Evolutionary conservation across 2,329 filamentous ascomycete species (phyloP).

Genomic region (Fonsecaea pugnacius): DNA sequence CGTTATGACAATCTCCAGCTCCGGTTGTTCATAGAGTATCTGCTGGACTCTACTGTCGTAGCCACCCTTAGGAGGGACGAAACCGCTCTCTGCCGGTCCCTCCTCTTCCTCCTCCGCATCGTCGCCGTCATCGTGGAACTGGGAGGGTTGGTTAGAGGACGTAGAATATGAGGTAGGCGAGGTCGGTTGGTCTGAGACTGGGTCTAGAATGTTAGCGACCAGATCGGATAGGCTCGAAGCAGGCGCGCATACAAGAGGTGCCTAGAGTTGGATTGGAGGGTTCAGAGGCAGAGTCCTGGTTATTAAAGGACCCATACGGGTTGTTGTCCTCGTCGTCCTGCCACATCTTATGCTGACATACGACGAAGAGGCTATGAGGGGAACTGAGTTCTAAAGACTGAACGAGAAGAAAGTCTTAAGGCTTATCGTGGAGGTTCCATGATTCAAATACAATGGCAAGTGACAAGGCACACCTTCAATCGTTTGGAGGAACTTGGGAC

Average conservation of each 20-base stretch:
- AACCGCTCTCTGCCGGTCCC: constrained; percentile 55
- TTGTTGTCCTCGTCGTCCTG: constrained; percentile 96
- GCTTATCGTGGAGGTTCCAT: not conserved
- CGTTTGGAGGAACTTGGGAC: constrained; percentile 3
- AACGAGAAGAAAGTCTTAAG: not conserved
- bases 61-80: constrained; percentile 72
- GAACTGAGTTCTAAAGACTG: not conserved
- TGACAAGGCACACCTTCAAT: constrained; percentile 18
- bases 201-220: constrained; percentile 16
- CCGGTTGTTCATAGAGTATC: constrained; percentile 92
- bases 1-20: constrained; percentile 86
- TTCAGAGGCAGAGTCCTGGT: constrained; percentile 61
- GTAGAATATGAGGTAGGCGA: constrained; percentile 73
- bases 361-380: not conserved
- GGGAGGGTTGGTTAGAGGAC: constrained; percentile 68
- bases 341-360: constrained; percentile 69
- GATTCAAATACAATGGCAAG: not conserved
- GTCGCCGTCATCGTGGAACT: constrained; percentile 65
- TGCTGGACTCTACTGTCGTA: constrained; percentile 97
- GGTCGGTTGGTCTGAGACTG: constrained; percentile 63
- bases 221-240: not conserved
- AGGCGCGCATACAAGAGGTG: constrained; percentile 27
- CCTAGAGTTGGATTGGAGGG: constrained; percentile 26
- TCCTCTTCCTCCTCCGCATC: constrained; percentile 51
- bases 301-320: constrained; percentile 92